Conservation (phyloP, 371 early-diverging fungal genomes). For the Blakeslea trispora region DNA sequence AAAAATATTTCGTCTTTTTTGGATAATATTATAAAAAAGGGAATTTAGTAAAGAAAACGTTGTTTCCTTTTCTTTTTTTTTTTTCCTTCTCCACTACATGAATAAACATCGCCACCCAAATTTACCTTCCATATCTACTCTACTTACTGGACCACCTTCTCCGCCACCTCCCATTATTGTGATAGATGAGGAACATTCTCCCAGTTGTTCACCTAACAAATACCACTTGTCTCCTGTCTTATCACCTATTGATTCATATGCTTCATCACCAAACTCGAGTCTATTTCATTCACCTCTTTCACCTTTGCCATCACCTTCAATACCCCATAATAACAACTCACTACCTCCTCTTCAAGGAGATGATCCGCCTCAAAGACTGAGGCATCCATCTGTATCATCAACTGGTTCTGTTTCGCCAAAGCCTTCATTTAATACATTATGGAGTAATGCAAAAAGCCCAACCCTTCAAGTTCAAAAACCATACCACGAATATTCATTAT, state of each 20-base stretch:
- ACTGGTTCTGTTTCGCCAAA: background rate
- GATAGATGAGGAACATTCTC: conserved; percentile 9
- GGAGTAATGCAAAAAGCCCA: background rate
- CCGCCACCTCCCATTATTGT: conserved; percentile 23
- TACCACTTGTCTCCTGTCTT: conserved; percentile 23
- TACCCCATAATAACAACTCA: conserved; percentile 2
- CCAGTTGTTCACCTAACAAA: conserved; percentile 5
- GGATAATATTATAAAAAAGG: conserved; percentile 15
- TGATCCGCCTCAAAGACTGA: conserved; percentile 27
- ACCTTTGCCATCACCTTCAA: conserved; percentile 17
- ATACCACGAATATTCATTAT: background rate
- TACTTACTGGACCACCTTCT: conserved; percentile 26
- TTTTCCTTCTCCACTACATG: conserved; percentile 14
- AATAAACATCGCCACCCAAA: conserved; percentile 19
- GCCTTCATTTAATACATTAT: background rate
- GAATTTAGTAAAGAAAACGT: background rate
- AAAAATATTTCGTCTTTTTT: conserved; percentile 22
- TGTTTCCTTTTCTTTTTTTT: conserved; percentile 20
- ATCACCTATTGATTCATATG: conserved; percentile 32
- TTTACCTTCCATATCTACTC: conserved; percentile 36
- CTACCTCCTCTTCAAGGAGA: conserved; percentile 29
- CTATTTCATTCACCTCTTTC: conserved; percentile 9
- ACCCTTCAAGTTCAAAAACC: background rate
- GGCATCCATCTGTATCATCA: conserved; percentile 15
- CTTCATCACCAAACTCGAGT: conserved; percentile 19